These are phyloP conservation scores for Fraxinus angustifolia DNA, from an alignment of 305 asterid species.

Conservation along the genomic window DNA sequence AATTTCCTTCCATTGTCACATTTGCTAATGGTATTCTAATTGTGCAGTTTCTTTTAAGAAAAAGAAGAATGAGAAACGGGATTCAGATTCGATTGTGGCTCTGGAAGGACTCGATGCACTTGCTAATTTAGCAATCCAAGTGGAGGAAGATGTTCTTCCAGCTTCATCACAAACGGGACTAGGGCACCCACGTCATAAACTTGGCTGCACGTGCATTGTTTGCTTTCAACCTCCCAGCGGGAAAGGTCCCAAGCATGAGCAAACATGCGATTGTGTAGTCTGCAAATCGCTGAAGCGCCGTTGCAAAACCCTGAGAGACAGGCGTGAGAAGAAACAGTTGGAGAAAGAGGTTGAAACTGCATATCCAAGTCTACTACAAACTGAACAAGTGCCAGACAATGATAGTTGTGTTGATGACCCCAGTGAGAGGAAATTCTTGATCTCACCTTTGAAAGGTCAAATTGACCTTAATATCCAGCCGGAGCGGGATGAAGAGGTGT, in stretches of 20 bases:
- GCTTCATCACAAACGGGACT: conserved; percentile 48
- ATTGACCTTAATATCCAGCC: conserved; percentile 90
- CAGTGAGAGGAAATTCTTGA: conserved; percentile 23
- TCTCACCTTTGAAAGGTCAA: conserved; percentile 56
- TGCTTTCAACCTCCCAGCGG: conserved; percentile 90
- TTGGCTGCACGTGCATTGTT: conserved; percentile 74
- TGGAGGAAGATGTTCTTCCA: conserved; percentile 43
- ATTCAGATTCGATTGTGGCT: conserved; percentile 35
- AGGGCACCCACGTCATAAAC: conserved; percentile 74
- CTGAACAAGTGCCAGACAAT: conserved; percentile 28
- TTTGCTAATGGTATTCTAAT: conserved; percentile 5
- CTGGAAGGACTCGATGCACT: conserved; percentile 67
- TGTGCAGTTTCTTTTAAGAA: conserved; percentile 47
- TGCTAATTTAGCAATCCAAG: conserved; percentile 60
- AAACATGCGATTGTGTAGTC: conserved; percentile 59
- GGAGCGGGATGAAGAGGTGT: conserved; percentile 66
- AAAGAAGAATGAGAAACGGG: conserved; percentile 40
- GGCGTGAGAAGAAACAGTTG: conserved; percentile 46
- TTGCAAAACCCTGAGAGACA: conserved; percentile 54
- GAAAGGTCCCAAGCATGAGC: conserved; percentile 59
- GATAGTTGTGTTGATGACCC: conserved; percentile 24
- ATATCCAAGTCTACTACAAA: neutral
- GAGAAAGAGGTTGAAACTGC: conserved; percentile 50
- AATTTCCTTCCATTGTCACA: neutral
- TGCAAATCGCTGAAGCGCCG: conserved; percentile 64